These are phyloP conservation scores for Venturia oleaginea DNA, from an alignment of 2,329 filamentous ascomycete genomes.

Conservation along the genomic window DNA sequence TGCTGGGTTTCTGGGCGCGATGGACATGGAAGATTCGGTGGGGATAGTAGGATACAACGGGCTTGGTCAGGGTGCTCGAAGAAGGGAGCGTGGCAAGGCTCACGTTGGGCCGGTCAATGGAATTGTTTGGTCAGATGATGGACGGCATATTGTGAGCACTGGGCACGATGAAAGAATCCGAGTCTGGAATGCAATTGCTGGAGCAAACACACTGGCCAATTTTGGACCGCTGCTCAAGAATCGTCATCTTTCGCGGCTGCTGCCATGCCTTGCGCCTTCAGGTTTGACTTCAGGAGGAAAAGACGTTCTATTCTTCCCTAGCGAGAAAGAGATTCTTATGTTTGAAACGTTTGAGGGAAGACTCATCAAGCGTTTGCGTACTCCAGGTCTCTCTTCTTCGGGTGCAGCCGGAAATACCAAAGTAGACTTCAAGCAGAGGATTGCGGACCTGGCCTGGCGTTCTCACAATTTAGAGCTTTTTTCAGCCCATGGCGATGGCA, in stretches of 20 bases:
- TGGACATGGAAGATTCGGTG: constrained; percentile 76
- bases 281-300: constrained; percentile 46
- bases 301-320: constrained; percentile 72
- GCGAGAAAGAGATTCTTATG: constrained; percentile 62
- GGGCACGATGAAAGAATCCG: constrained; percentile 78
- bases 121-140: constrained; percentile 74
- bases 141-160: constrained; percentile 64
- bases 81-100: constrained; percentile 42
- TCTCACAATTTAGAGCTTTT: constrained; percentile 65
- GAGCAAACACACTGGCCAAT: constrained; percentile 78
- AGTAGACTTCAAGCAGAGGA: constrained; percentile 38
- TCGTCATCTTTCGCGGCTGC: constrained; percentile 32
- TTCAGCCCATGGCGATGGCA: constrained; percentile 75
- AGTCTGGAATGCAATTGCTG: constrained; percentile 74
- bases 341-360: constrained; percentile 72
- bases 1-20: constrained; percentile 62
- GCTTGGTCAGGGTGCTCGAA: constrained; percentile 34
- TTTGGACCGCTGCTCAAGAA: constrained; percentile 81
- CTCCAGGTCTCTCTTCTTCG: constrained; percentile 39
- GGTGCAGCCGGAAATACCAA: not conserved
- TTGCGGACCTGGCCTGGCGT: constrained; percentile 69
- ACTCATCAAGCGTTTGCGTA: constrained; percentile 60
- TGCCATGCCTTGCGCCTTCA: constrained; percentile 48
- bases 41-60: constrained; percentile 48
- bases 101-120: constrained; percentile 80